Percentiles rank a stretch among this genome's conserved stretches.
Conservation (phyloP, 805 yeast species). For the Nakazawaea wyomingensis region DNA sequence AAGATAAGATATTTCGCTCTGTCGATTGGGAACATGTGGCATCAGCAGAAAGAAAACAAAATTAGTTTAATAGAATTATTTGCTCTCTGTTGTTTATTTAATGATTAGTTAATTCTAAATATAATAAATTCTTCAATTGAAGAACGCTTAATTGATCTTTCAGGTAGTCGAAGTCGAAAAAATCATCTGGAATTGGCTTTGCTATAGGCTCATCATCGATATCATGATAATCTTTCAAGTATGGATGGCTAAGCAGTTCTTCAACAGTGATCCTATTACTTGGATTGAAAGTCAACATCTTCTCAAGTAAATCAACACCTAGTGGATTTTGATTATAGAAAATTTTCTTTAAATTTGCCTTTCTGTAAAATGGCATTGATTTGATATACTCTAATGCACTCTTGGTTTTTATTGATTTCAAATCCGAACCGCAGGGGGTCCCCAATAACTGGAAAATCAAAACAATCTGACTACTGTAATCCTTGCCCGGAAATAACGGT, state of each 20-base stretch:
- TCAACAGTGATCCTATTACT: constrained; percentile 74
- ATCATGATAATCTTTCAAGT: constrained; percentile 60
- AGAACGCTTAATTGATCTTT: constrained; percentile 45
- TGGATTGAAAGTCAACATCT: constrained; percentile 80
- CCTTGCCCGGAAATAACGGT: constrained; percentile 73
- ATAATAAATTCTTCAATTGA: constrained; percentile 48
- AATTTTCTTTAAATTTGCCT: constrained; percentile 44
- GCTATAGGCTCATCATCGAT: constrained; percentile 66
- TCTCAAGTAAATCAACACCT: constrained; percentile 60
- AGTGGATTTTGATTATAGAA: constrained; percentile 46
- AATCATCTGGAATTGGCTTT: constrained; percentile 47
- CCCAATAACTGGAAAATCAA: constrained; percentile 66
- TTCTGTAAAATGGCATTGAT: constrained; percentile 57
- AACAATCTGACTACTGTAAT: constrained; percentile 64
- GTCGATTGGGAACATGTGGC: constrained; percentile 1
- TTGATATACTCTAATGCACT: constrained; percentile 75
- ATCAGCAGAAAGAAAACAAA: neutral
- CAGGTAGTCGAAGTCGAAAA: constrained; percentile 49
- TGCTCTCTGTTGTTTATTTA: neutral
- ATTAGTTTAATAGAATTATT: neutral
- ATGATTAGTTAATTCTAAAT: constrained; percentile 41
- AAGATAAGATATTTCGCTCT: constrained; percentile 13
- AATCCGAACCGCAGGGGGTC: too few relatives aligned
- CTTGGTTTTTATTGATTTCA: constrained; percentile 65
- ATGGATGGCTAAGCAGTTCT: constrained; percentile 85